Evolutionary conservation across 208 protist species (phyloP).

Genomic region (Zelonia costaricensis): DNA sequence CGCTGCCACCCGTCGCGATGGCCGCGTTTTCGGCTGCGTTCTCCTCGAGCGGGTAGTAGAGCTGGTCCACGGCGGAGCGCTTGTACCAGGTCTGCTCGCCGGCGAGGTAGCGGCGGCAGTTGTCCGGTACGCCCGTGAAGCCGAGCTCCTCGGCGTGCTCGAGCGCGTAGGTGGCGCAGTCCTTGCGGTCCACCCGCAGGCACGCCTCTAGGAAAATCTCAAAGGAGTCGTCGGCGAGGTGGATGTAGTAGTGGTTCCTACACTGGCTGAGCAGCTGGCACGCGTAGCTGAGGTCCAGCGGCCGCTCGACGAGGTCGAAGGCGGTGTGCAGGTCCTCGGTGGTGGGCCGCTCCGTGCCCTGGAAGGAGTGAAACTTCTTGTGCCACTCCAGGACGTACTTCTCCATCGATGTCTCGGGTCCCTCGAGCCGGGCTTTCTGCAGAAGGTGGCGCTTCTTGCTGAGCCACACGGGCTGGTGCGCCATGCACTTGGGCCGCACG

Average conservation of each 20-base stretch:
- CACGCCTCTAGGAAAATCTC: constrained; percentile 89
- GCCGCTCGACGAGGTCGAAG: constrained; percentile 88
- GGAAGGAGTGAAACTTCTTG: constrained; percentile 80
- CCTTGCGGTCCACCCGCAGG: constrained; percentile 85
- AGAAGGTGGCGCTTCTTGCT: constrained; percentile 88
- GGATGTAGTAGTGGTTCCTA: constrained; percentile 84
- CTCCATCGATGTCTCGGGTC: constrained; percentile 85
- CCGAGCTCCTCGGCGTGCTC: constrained; percentile 79
- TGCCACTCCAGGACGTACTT: constrained; percentile 91
- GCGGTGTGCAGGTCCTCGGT: constrained; percentile 88
- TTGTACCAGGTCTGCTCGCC: constrained; percentile 90
- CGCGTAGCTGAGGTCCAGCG: constrained; percentile 91
- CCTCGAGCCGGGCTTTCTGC: constrained; percentile 78
- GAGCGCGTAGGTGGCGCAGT: constrained; percentile 80
- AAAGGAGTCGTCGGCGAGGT: constrained; percentile 75
- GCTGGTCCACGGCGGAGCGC: constrained; percentile 61
- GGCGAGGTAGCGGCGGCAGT: constrained; percentile 71
- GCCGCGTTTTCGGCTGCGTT: constrained; percentile 71
- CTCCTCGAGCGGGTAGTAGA: constrained; percentile 85
- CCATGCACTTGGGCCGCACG: constrained; percentile 90
- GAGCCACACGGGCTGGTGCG: constrained; percentile 87
- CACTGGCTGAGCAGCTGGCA: constrained; percentile 86
- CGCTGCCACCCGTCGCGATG: background rate
- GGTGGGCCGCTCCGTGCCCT: constrained; percentile 78
- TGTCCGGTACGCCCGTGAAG: constrained; percentile 86